Base-by-base conservation (phyloP, 1,139 yeast genomes). In the Protomyces inouyei region DNA sequence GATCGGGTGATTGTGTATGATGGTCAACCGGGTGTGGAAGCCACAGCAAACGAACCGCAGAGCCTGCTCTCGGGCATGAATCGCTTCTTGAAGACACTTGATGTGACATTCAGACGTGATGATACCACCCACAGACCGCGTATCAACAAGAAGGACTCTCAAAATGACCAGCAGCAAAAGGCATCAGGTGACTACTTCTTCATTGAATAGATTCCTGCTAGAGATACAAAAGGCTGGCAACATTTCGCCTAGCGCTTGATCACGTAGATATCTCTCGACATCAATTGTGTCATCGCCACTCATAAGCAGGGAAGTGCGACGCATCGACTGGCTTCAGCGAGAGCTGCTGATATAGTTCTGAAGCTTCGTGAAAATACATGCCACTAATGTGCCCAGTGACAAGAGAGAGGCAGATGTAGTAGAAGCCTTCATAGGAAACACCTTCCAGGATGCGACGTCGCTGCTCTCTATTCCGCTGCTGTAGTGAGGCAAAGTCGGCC, bases 91-190 rank as follows among this genome's bases (percentile, higher is more conserved):
- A 92, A 92, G 85, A 92, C 91, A 77, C 85, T 93, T 81, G 90
- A 93, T 73, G 98, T 95, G 70, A 95, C 98, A 5, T 65, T 93
- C 81, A 88, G 99, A 85, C 89, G 98, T 82, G 99, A 93, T 80
- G 98, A 98, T 73, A 89, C 86, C 76, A 89, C 97, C 66, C 93
- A 83, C 83, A 87, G 99, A 80, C 98, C 98, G 73, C 88, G 99
- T 84, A 93, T 93, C 77, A 93, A 93, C 82, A 93, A 93, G 80
- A 80, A 88, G 75, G 98, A 88, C 75, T 92, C 98, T 66, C 98
- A 93, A 82, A 90, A 93, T 96, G 98, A 93, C 78, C 92, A 87
- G 79, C 98, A 93, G 79, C 98, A 93, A 78, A 93, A 93, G 80
- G 74, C 83, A 60, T 75, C 84, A 61, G 98, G 98, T 68, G 91